phyloP scores from a whole-genome alignment of 768 basidiomycete genomes.

The Pulveroboletus sp. region DNA sequence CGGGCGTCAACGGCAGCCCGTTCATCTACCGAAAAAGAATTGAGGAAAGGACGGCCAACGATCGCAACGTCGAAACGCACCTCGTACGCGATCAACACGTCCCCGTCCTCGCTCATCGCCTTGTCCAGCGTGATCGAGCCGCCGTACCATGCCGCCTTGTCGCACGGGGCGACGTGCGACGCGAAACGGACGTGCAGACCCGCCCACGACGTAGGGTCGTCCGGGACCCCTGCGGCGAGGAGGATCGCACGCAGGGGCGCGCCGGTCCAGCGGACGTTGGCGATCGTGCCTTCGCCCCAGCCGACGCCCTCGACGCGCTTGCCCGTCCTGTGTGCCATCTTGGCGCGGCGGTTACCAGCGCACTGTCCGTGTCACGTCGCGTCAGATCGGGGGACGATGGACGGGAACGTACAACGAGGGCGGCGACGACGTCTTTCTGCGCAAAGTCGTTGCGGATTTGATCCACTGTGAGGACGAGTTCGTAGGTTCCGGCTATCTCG shows the following conservation, averaged over 20 bases:
- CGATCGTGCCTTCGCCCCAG: conserved; percentile 67
- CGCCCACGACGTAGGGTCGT: conserved; percentile 14
- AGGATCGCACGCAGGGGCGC: conserved; percentile 56
- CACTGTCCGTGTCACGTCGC: conserved; percentile 34
- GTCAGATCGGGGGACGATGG: background rate
- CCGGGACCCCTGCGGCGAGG: conserved; percentile 38
- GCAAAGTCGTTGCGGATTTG: conserved; percentile 16
- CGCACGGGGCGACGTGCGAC: conserved; percentile 55
- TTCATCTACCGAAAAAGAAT: conserved; percentile 57
- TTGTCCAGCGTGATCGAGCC: conserved; percentile 56
- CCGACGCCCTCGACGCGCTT: conserved; percentile 49
- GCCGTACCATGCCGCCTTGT: conserved; percentile 61
- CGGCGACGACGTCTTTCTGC: conserved; percentile 41
- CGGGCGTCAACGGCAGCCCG: conserved; percentile 49
- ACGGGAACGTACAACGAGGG: conserved; percentile 46
- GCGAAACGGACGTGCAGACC: conserved; percentile 55
- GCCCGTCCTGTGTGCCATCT: conserved; percentile 55
- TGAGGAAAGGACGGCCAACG: too few species aligned
- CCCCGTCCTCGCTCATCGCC: conserved; percentile 43
- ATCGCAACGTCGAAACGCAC: conserved; percentile 24
- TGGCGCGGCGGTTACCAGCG: conserved; percentile 63
- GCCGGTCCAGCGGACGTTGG: conserved; percentile 67
- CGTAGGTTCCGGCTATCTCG: conserved; percentile 13
- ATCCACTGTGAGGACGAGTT: conserved; percentile 18
- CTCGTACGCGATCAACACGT: conserved; percentile 61